Evolutionary conservation across 2,329 filamentous ascomycete species (phyloP), one percentile per base, ranked within the genome.

Genomic region (Cylindrodendrum hubeiense): DNA sequence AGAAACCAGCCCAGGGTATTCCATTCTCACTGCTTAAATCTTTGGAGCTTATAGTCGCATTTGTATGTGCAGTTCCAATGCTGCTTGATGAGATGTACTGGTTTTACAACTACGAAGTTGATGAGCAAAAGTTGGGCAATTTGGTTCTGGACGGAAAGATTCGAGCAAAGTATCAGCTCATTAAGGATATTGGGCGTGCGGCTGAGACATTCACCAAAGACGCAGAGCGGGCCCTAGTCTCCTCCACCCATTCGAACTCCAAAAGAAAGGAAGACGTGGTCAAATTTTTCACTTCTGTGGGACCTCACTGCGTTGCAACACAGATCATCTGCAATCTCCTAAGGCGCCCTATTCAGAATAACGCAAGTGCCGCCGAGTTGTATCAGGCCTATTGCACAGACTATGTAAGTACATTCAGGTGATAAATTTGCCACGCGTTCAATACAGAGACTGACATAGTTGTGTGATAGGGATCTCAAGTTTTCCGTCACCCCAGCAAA

Each of bases 251-350:
- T 21, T 55, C 52, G n/a, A 17, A 13, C 17, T 55, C 52, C 12
- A 17, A 28, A n/a, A 43, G 24, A 30, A 54, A 54, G 24, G 52
- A 44, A 9, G 52, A 55, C 26, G 39, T 55, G 26, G 52, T 55
- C 8, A 55, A 55, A 24, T 55, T 54, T 24, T 54, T 55, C 10
- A 33, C 52, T 21, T 46, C 52, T 30, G 39, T 55, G 10, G 52
- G 52, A 17, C 10, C 52, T 5, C 52, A 55, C 39, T 44, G 37
- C 5, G 17, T 55, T 28, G 52, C 52, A 24, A 46, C 39, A 12
- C 52, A 55, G n/a, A 44, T 55, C 17, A 43, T 55, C 17, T 55
- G 52, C 26, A 55, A 55, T 17, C 17, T 55, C 10, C 26, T 55
- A 7, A 43, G n/a, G 39, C 24, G 33, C n/a, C 52, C 52, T 7